Evolutionary conservation across 140 eudicot species (phyloP), one percentile per base, ranked within the genome.

Genomic region (Anethum foeniculum): DNA sequence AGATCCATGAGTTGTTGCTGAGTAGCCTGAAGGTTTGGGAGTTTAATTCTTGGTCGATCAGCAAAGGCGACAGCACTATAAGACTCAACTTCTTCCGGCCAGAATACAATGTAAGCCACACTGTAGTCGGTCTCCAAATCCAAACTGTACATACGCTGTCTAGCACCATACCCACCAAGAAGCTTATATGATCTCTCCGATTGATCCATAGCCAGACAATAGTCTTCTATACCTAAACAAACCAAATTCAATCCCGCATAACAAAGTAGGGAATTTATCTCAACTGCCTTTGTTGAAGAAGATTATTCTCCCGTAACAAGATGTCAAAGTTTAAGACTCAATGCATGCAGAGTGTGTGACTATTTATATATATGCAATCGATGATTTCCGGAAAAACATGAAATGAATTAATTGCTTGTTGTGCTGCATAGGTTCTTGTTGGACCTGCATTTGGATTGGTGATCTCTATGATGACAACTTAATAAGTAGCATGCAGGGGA

Each of bases 171-270:
- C 25, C 97, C 93, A 5, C 97, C 98, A 15, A 94, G 96, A 44
- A 94, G 98, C 67, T 92, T 92, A 84, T 94, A 94, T 60, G 98
- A 92, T 48, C 86, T 89, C 85, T 94, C 98, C 5, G 96, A 87
- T 82, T 89, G 94, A 86, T 94, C 98, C 90, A 94, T 84, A 41
- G 98, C 84, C 8, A 92, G 80, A 79, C 98, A 94, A 75, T 85
- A 65, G 64, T 92, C 98, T 10, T 94, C 96, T 6, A 82, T 89
- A 84, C 98, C 98, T 93, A 71, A 84, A 68, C 27, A 18, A 30
- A 32, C 6, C 13, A 56, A 9, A 15, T 38, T 18, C 71, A 27
- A 12, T 10, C 43, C 30, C 0, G 15, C 48, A 52, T 19, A 18
- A 16, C 58, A 51, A 4, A 16, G n/a, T 52, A 52, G n/a, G 62